Percentiles rank a stretch among this genome's conserved stretches.
These are phyloP conservation scores for Eimeria sp. DNA, from an alignment of 169 alveolate species.

Conservation along the genomic window DNA sequence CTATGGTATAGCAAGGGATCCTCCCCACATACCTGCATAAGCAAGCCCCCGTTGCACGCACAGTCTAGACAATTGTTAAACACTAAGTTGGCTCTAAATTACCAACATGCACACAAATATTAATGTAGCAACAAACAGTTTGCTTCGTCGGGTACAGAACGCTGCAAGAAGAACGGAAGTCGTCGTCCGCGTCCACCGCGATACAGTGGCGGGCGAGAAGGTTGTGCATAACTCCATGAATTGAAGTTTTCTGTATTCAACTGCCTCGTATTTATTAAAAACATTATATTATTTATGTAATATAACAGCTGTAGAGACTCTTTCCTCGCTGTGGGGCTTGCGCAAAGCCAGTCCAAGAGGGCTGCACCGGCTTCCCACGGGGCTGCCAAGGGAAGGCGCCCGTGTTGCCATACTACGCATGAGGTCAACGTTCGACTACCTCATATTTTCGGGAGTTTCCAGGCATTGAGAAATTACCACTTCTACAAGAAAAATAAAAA, in stretches of 20 bases:
- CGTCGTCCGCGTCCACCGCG: neutral
- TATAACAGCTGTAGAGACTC: neutral
- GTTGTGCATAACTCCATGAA: too few relatives aligned
- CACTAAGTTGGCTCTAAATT: neutral
- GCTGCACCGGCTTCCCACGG: conserved; percentile 37
- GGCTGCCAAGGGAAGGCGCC: conserved; percentile 4
- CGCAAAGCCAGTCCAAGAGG: neutral
- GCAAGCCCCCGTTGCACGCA: neutral
- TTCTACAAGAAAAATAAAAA: neutral
- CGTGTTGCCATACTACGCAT: neutral
- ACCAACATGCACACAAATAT: neutral
- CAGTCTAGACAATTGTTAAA: neutral
- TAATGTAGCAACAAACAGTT: neutral
- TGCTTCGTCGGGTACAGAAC: neutral
- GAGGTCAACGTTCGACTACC: neutral
- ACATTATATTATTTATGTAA: neutral
- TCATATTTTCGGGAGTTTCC: conserved; percentile 12
- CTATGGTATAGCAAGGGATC: neutral
- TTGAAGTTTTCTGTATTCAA: neutral
- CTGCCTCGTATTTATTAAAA: neutral
- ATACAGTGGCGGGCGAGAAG: neutral
- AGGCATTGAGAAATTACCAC: conserved; percentile 27
- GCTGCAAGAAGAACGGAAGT: neutral
- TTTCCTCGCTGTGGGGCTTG: conserved; percentile 9
- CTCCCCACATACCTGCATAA: neutral